These are phyloP conservation scores for Hamamelis virginiana DNA, from an alignment of 164 flowering plant genomes.

Conservation along the genomic window DNA sequence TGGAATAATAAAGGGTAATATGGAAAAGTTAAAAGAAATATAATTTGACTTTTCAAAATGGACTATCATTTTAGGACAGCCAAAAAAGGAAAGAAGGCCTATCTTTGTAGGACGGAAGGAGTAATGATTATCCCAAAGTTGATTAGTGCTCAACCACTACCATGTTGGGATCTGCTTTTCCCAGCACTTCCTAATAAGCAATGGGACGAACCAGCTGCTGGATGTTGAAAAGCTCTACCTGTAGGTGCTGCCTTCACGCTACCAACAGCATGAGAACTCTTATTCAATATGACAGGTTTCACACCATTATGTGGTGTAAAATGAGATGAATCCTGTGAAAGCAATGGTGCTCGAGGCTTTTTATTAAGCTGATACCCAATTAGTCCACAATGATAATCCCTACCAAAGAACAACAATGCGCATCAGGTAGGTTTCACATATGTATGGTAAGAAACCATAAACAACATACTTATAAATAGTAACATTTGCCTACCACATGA, in stretches of 20 bases:
- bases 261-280: constrained; percentile 14
- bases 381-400: constrained; percentile 65
- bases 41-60: no score
- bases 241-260: constrained; percentile 17
- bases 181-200: constrained; percentile 16
- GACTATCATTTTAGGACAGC: no score
- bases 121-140: no score
- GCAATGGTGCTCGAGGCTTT: constrained; percentile 11
- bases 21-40: no score
- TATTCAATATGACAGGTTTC: constrained; percentile 25
- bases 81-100: no score
- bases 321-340: constrained; percentile 10
- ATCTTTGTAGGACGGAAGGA: no score
- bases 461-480: background rate
- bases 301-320: background rate
- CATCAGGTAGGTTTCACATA: background rate
- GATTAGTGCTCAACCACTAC: constrained; percentile 7
- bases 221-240: constrained; percentile 9
- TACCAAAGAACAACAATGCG: constrained; percentile 19
- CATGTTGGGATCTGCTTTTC: constrained; percentile 18
- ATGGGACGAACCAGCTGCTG: constrained; percentile 3
- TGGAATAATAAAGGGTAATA: no score
- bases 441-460: background rate
- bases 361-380: constrained; percentile 51
- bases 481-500: background rate